phyloP scores from a whole-genome alignment of 2,329 filamentous ascomycete species.

The Pseudogymnoascus sp. region DNA sequence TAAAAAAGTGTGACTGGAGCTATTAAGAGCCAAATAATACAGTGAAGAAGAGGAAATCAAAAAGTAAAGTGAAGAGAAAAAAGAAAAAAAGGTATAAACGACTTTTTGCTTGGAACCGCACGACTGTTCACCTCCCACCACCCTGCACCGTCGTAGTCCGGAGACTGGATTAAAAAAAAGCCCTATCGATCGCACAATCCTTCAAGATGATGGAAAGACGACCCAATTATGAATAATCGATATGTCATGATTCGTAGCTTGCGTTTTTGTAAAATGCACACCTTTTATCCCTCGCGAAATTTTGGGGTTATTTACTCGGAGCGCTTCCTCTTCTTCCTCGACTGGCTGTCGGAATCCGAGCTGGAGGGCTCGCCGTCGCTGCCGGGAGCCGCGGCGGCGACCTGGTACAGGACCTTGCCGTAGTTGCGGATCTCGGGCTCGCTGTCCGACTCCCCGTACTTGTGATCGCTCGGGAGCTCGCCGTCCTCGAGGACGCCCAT shows the following conservation, averaged over 20 bases:
- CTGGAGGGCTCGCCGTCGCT: slow-evolving; percentile 52
- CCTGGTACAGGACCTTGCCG: slow-evolving; percentile 74
- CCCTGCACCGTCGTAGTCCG: slow-evolving; percentile 23
- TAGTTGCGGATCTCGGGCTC: slow-evolving; percentile 56
- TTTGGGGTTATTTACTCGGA: slow-evolving; percentile 40
- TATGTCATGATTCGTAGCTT: slow-evolving; percentile 22
- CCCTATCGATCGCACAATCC: slow-evolving; percentile 21
- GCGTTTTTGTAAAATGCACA: slow-evolving; percentile 11
- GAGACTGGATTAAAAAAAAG: slow-evolving; percentile 18
- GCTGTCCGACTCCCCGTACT: slow-evolving; percentile 34
- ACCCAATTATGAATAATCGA: slow-evolving; percentile 21
- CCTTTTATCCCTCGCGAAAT: background rate
- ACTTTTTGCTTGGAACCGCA: slow-evolving; percentile 20
- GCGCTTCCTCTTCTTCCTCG: slow-evolving; percentile 75
- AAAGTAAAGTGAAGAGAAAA: no score
- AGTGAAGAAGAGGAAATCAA: slow-evolving; percentile 25
- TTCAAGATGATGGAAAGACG: slow-evolving; percentile 17
- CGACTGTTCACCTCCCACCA: slow-evolving; percentile 20
- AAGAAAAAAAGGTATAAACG: slow-evolving; percentile 18
- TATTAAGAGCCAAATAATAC: slow-evolving; percentile 20
- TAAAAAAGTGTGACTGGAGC: background rate
- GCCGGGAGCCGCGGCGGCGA: slow-evolving; percentile 63
- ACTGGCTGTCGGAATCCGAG: slow-evolving; percentile 39
- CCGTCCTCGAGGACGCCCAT: slow-evolving; percentile 78
- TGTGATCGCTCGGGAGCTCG: slow-evolving; percentile 42